Evolutionary conservation across 192 early-diverging fungal species (phyloP), one percentile per base, ranked within the genome.

Genomic region (Coemansia erecta): DNA sequence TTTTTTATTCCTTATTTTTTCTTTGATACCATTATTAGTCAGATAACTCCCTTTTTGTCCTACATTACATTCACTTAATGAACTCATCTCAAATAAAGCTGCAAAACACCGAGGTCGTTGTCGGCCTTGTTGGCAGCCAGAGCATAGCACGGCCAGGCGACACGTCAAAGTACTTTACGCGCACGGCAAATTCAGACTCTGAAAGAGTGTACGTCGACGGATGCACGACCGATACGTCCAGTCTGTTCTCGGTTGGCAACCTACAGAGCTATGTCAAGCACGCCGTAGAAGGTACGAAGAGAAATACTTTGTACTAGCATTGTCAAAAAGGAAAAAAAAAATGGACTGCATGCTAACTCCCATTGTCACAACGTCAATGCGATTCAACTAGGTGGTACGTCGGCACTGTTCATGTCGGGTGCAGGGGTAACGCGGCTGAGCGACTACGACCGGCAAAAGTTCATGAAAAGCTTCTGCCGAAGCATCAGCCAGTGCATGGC

Each of bases 101-200:
- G 22, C 75, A 78, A 58, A 78, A 78, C 56, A 62, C 75, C 24
- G 69, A 78, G 60, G 75, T 70, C 0, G 56, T 68, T 28, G 66
- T 72, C 12, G 64, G 65, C 14, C 69, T 78, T 41, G 66, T 67
- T 9, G 75, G 75, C 19, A 56, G 47, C 37, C 64, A 78, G 11
- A 60, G 53, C 2, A 53, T 70, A 44, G 70, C 71, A 19, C 67
- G 42, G 43, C 60, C 71, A 0, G 77, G 77, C 3, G 77, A 80
- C 64, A 80, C 77, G 15, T 70, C 71, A 50, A 80, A 80, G 51
- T 80, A 80, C 58, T 73, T 80, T 54, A 55, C 66, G 31, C 45
- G 49, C 44, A 35, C 45, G 3, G 24, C 53, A 8, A 28, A 43
- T 42, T 40, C 44, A 22, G 17, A 26, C 31, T 22, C 63, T 0